Conservation (phyloP, 2,329 filamentous ascomycete genomes). For the Lasiodiplodia theobromae region DNA sequence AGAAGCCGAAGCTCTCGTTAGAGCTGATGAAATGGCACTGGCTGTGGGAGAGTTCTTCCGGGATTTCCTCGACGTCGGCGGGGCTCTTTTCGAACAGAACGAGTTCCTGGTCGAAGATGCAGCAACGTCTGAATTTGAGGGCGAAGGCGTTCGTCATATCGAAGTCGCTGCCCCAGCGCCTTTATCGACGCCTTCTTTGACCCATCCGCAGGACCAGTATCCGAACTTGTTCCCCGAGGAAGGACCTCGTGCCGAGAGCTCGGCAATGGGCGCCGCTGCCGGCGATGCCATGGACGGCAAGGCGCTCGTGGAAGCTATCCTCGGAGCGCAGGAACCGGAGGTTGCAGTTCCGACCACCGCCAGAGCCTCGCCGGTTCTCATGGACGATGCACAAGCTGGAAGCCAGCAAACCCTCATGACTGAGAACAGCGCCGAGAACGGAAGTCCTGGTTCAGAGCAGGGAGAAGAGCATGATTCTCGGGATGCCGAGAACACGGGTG, state of each 20-base stretch:
- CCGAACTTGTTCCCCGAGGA: slow-evolving; percentile 18
- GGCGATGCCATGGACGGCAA: slow-evolving; percentile 16
- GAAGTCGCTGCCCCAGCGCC: slow-evolving; percentile 18
- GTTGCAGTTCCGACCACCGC: background rate
- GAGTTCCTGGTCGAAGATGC: slow-evolving; percentile 1
- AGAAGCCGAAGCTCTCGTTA: slow-evolving; percentile 22
- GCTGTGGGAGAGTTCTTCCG: slow-evolving; percentile 26
- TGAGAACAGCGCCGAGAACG: background rate
- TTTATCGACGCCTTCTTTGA: background rate
- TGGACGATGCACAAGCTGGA: slow-evolving; percentile 2
- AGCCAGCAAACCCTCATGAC: background rate
- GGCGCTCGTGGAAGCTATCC: slow-evolving; percentile 9
- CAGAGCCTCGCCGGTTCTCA: background rate
- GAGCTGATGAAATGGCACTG: slow-evolving; percentile 25
- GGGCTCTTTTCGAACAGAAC: background rate
- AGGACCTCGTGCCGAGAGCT: slow-evolving; percentile 21
- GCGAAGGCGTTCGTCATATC: slow-evolving; percentile 7
- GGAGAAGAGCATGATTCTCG: slow-evolving; percentile 6
- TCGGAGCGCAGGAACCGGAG: background rate
- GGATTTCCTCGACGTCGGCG: slow-evolving; percentile 9
- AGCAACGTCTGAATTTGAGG: slow-evolving; percentile 12
- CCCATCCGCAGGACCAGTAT: slow-evolving; percentile 12
- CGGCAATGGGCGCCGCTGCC: slow-evolving; percentile 26
- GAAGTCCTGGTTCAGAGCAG: background rate
- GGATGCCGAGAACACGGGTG: slow-evolving; percentile 20